Evolutionary conservation across 345 rosid genomes (phyloP).

Genomic region (Cardiospermum halicacabum): DNA sequence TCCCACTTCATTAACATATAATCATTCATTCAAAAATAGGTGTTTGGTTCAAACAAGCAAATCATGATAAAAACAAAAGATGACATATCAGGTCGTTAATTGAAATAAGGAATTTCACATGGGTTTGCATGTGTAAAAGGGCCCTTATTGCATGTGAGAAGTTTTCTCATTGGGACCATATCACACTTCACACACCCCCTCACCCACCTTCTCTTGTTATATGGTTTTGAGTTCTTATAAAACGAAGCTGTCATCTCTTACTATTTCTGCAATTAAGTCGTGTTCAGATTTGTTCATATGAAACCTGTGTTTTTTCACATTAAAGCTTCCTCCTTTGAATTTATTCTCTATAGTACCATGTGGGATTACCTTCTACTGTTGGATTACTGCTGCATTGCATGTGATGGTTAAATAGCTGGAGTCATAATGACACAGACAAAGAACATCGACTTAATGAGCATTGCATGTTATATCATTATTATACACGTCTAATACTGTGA

Average conservation of each 20-base stretch:
- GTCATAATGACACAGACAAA: background rate
- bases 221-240: slow-evolving; percentile 8
- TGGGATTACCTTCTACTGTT: background rate
- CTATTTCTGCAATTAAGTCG: background rate
- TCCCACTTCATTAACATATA: background rate
- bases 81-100: background rate
- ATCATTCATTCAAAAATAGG: background rate
- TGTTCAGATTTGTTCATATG: background rate
- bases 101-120: background rate
- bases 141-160: slow-evolving; percentile 14
- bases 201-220: background rate
- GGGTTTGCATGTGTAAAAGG: slow-evolving; percentile 26
- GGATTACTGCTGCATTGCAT: background rate
- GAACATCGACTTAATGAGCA: too few relatives aligned
- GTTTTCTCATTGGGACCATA: background rate
- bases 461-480: too few relatives aligned
- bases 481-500: too few relatives aligned
- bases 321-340: background rate
- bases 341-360: background rate
- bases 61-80: background rate
- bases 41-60: background rate
- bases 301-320: background rate
- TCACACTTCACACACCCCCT: background rate
- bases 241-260: background rate
- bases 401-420: background rate